These are phyloP conservation scores for Haplographium delicatum DNA, from an alignment of 495 filamentous ascomycete genomes.

Conservation along the genomic window DNA sequence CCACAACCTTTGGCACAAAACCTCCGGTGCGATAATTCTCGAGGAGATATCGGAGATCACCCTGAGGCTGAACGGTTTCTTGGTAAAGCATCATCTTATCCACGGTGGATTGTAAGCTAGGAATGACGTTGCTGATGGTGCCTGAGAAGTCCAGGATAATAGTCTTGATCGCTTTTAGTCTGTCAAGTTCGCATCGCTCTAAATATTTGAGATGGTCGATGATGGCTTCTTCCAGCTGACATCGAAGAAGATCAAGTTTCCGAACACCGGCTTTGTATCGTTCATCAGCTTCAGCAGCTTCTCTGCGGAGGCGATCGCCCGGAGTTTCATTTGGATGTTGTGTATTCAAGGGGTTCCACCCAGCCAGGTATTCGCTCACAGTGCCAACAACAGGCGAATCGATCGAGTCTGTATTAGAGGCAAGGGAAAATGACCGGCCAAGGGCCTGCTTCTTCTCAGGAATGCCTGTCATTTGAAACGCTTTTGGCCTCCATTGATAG, in stretches of 20 bases:
- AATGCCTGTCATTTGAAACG: slow-evolving; percentile 80
- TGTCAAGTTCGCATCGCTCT: slow-evolving; percentile 95
- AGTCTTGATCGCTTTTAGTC: slow-evolving; percentile 95
- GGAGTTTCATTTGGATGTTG: slow-evolving; percentile 88
- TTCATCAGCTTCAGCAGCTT: slow-evolving; percentile 88
- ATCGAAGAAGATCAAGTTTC: slow-evolving; percentile 83
- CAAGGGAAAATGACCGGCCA: slow-evolving; percentile 63
- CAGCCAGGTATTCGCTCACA: slow-evolving; percentile 80
- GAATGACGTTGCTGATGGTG: slow-evolving; percentile 96
- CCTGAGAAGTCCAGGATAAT: slow-evolving; percentile 97
- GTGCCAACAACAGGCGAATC: slow-evolving; percentile 72
- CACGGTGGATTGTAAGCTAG: slow-evolving; percentile 86
- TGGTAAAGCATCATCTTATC: slow-evolving; percentile 99
- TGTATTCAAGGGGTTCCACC: slow-evolving; percentile 90
- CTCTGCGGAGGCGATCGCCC: slow-evolving; percentile 76
- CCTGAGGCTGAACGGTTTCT: slow-evolving; percentile 90
- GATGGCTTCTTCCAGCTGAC: slow-evolving; percentile 91
- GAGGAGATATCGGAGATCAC: slow-evolving; percentile 91
- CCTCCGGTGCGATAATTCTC: slow-evolving; percentile 95
- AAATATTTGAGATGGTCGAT: slow-evolving; percentile 89
- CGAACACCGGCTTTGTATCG: slow-evolving; percentile 81
- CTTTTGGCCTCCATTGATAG: slow-evolving; percentile 94
- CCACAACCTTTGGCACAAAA: slow-evolving; percentile 85
- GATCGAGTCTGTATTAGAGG: slow-evolving; percentile 44
- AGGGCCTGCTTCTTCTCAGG: slow-evolving; percentile 77